Evolutionary conservation across 1,284 basidiomycete species (phyloP), one percentile per base, ranked within the genome.

Genomic region (Tetrapyrgos nigripes): DNA sequence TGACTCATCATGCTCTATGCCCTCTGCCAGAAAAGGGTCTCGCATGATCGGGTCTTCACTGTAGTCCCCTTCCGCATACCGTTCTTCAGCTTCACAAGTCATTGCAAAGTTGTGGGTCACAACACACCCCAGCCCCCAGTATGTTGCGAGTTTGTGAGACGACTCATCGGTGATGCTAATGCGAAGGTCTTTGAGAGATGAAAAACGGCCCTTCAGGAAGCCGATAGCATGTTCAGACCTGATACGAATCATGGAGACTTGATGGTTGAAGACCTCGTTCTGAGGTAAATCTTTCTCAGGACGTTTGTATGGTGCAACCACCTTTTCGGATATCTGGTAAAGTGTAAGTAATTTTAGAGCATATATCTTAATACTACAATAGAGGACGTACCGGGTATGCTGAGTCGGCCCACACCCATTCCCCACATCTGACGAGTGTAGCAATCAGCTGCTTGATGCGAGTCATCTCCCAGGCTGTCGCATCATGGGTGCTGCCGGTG

Each of bases 221-320:
- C 70, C 70, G 43, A 73, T 66, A 3, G 65, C 63, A 58, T 73
- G 70, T 48, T 71, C 69, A 4, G 69, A 71, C 2, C 49, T n/a
- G 19, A 60, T 57, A 4, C 49, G 33, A 9, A 63, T 40, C 44
- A 17, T 49, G 11, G 61, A 63, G 14, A 63, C 31, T 27, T 50
- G 33, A 26, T 58, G 46, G 35, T 60, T 63, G 49, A 60, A 63
- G 14, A 17, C 48, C 26, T 49, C 35, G 33, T 62, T 62, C 21
- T 60, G 54, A 21, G 48, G 26, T 14, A 54, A 26, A 27, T 57
- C 46, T 6, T 29, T 13, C 9, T 53, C 24, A 23, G 61, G 61
- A n/a, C 31, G 23, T 44, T 57, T 62, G 50, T 53, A 62, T 54
- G 61, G 61, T 14, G 61, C 51, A n/a, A 60, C 44, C 26, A 55